Conservation (phyloP, 176 grass and related monocot genomes). For the Eragrostis curvula region DNA sequence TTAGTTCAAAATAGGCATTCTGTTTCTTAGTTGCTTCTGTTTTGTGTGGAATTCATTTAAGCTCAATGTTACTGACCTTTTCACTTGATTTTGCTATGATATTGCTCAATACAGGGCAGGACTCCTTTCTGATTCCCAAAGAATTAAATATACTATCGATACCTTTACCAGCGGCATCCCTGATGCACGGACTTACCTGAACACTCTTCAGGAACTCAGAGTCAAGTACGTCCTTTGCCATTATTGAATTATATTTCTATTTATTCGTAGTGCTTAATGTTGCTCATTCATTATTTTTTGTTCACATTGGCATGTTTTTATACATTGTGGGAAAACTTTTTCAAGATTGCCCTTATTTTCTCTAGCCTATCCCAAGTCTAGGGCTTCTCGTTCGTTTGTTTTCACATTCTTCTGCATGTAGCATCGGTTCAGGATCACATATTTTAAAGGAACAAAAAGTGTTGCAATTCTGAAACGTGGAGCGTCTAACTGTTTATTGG, state of each 20-base stretch:
- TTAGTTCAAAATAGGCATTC: background rate
- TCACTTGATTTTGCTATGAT: conserved; percentile 8
- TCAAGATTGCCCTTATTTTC: no score
- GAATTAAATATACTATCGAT: conserved; percentile 80
- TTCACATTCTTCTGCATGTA: background rate
- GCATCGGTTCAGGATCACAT: background rate
- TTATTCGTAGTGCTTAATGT: background rate
- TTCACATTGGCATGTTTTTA: no score
- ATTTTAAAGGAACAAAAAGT: background rate
- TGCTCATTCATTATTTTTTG: background rate
- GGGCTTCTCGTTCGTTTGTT: background rate
- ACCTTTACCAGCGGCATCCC: conserved; percentile 76
- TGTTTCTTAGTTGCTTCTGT: conserved; percentile 8
- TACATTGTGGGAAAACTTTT: no score
- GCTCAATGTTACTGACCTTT: conserved; percentile 4
- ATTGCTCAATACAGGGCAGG: conserved; percentile 69
- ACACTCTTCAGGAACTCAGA: conserved; percentile 81
- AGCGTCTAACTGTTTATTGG: background rate
- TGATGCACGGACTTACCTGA: conserved; percentile 89
- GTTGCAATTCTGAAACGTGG: background rate
- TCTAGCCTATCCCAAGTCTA: no score
- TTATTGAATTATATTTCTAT: background rate
- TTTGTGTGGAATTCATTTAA: conserved; percentile 16
- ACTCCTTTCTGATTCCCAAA: conserved; percentile 77
- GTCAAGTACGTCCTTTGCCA: conserved; percentile 60